Conservation (phyloP, 306 rosid species). For the Lathyrus aphaca region DNA sequence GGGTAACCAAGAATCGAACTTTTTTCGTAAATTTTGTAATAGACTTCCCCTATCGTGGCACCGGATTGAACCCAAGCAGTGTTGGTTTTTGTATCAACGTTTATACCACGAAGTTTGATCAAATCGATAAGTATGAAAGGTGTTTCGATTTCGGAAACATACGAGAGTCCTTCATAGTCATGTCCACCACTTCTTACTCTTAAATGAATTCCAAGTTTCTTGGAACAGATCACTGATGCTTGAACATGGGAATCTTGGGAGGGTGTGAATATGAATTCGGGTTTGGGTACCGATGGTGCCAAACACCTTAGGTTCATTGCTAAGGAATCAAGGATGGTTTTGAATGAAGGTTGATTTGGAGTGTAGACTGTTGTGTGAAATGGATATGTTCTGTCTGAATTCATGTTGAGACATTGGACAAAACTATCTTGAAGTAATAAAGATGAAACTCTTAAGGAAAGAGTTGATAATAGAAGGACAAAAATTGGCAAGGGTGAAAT, state of each 20-base stretch:
- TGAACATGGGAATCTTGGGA: slow-evolving; percentile 50
- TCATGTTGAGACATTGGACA: slow-evolving; percentile 42
- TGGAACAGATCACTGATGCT: slow-evolving; percentile 56
- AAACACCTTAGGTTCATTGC: slow-evolving; percentile 58
- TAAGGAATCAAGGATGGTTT: slow-evolving; percentile 45
- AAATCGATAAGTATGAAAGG: slow-evolving; percentile 61
- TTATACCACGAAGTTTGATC: slow-evolving; percentile 42
- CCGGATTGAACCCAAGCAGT: slow-evolving; percentile 79
- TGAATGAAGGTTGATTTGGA: slow-evolving; percentile 47
- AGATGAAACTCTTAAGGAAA: slow-evolving; percentile 43
- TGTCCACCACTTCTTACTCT: slow-evolving; percentile 69
- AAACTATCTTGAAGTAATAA: slow-evolving; percentile 45
- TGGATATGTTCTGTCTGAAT: slow-evolving; percentile 44
- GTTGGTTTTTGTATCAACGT: slow-evolving; percentile 41
- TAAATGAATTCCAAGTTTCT: slow-evolving; percentile 46
- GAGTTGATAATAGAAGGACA: slow-evolving; percentile 44
- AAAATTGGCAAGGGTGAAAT: slow-evolving; percentile 37
- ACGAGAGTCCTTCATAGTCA: slow-evolving; percentile 69
- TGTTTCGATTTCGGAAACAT: slow-evolving; percentile 43
- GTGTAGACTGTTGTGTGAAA: slow-evolving; percentile 36
- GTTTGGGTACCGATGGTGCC: slow-evolving; percentile 62
- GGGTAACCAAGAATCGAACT: slow-evolving; percentile 61
- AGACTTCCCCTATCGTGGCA: slow-evolving; percentile 63
- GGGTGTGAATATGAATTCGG: slow-evolving; percentile 64
- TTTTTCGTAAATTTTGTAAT: slow-evolving; percentile 51